Evolutionary conservation across 116 monocot species (phyloP), one percentile per base, ranked within the genome.

Genomic region (Trichopus zeylanicus): DNA sequence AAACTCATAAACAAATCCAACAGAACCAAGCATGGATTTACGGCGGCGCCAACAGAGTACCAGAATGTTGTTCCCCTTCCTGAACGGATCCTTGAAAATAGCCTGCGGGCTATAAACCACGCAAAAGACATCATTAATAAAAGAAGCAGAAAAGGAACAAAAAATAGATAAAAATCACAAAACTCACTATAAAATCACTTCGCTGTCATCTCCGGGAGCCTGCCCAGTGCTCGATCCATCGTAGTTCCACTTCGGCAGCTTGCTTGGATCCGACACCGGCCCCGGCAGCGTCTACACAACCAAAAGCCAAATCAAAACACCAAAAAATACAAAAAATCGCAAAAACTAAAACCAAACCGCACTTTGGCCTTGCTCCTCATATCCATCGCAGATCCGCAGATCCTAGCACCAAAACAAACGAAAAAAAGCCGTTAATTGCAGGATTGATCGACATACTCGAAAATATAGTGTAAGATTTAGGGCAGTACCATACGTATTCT

Each of bases 61-160:
- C 48, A 86, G 75, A 60, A 86, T 78, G 58, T 86, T 81, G 55
- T 81, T 78, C 30, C 86, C 86, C 47, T 60, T 78, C 62, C 86
- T 81, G 61, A 86, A 86, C n/a, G n/a, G n/a, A n/a, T n/a, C n/a
- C n/a, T n/a, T n/a, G n/a, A n/a, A n/a, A n/a, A n/a, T n/a, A n/a
- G 77, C 85, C 52, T 85, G 71, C 7, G 81, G 81, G 31, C 85
- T 85, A 39, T 15, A 0, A n/a, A 56, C 18, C 30, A 49, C 5
- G 62, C 18, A 55, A 28, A 5, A 57, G 23, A 61, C 29, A 19
- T 16, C 24, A 53, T 13, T 31, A 62, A 38, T 27, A 13, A 1
- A 49, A 26, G 21, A 35, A 6, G 34, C 10, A 6, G 5, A 6
- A 57, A 7, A 22, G 28, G 1, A 52, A 59, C 13, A 10, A 49